Evolutionary conservation across 1,284 basidiomycete species (phyloP).

Genomic region (Trichosporon ovoides): DNA sequence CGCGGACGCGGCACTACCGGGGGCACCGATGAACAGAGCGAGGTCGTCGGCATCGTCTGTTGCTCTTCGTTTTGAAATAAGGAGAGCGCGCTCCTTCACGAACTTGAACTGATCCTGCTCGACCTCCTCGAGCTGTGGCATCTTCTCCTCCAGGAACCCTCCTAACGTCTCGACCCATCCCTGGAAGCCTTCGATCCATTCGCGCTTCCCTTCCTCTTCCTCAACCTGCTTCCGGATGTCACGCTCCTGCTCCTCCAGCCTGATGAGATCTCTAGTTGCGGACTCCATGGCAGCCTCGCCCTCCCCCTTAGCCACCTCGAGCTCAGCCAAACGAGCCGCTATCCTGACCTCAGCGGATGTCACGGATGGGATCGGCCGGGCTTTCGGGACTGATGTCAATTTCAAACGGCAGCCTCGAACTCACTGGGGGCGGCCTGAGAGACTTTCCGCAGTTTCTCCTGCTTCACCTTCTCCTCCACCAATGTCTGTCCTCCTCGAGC

Average conservation of each 20-base stretch:
- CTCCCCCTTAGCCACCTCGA: constrained; percentile 47
- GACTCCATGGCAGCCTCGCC: constrained; percentile 40
- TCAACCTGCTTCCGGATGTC: constrained; percentile 75
- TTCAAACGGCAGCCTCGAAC: constrained; percentile 41
- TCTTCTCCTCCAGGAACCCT: constrained; percentile 87
- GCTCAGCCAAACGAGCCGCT: constrained; percentile 57
- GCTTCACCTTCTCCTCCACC: background rate
- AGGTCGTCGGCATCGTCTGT: constrained; percentile 80
- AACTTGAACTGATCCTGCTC: constrained; percentile 73
- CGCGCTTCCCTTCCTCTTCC: constrained; percentile 71
- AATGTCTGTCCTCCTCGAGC: constrained; percentile 10
- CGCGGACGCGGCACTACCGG: constrained; percentile 38
- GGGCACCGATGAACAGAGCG: constrained; percentile 62
- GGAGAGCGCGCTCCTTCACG: constrained; percentile 65
- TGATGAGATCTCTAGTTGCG: constrained; percentile 58
- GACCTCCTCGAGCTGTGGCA: constrained; percentile 74
- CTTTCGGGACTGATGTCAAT: constrained; percentile 52
- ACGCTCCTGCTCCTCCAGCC: constrained; percentile 67
- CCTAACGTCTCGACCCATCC: constrained; percentile 85
- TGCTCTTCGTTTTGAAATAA: constrained; percentile 61
- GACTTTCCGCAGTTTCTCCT: constrained; percentile 24
- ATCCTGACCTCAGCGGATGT: constrained; percentile 66
- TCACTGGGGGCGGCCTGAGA: constrained; percentile 74
- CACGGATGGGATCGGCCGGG: constrained; percentile 57
- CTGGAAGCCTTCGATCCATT: constrained; percentile 78